phyloP scores from a whole-genome alignment of 2,329 filamentous ascomycete species.

The Nannizzia gypsea region DNA sequence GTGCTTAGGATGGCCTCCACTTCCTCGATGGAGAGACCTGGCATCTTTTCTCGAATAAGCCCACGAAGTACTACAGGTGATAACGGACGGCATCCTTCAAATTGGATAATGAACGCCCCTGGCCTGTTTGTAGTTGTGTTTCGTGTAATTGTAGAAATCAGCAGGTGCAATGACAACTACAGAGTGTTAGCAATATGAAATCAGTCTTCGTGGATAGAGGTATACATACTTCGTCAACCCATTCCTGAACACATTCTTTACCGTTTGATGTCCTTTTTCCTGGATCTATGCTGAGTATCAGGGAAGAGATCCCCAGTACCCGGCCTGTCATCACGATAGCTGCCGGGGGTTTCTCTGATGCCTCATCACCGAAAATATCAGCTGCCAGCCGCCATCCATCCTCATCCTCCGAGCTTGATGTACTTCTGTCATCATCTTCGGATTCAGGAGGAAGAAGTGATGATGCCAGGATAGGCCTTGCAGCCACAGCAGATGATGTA shows the following conservation, averaged over 20 bases:
- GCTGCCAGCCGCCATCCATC: neutral
- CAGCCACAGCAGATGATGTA: neutral
- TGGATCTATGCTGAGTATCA: neutral
- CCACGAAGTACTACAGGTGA: constrained; percentile 3
- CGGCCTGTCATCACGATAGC: constrained; percentile 2
- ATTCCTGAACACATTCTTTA: constrained; percentile 5
- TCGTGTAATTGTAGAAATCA: constrained; percentile 5
- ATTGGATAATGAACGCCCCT: constrained; percentile 13
- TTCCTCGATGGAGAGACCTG: constrained; percentile 3
- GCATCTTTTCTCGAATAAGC: constrained; percentile 10
- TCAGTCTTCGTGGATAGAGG: too few species aligned
- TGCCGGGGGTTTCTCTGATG: neutral
- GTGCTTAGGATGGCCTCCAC: constrained; percentile 8
- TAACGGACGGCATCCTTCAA: constrained; percentile 7
- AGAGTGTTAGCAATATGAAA: neutral
- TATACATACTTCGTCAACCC: constrained; percentile 9
- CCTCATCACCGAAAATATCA: neutral
- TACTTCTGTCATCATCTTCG: neutral
- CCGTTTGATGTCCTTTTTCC: constrained; percentile 8
- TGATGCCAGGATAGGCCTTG: constrained; percentile 12
- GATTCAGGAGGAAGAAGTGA: constrained; percentile 6
- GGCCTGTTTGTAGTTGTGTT: neutral
- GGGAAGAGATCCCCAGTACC: constrained; percentile 1
- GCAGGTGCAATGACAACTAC: constrained; percentile 9
- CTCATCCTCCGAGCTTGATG: neutral